Conservation (phyloP, 2,329 filamentous ascomycete species). For the Calonectria leucothoes region DNA sequence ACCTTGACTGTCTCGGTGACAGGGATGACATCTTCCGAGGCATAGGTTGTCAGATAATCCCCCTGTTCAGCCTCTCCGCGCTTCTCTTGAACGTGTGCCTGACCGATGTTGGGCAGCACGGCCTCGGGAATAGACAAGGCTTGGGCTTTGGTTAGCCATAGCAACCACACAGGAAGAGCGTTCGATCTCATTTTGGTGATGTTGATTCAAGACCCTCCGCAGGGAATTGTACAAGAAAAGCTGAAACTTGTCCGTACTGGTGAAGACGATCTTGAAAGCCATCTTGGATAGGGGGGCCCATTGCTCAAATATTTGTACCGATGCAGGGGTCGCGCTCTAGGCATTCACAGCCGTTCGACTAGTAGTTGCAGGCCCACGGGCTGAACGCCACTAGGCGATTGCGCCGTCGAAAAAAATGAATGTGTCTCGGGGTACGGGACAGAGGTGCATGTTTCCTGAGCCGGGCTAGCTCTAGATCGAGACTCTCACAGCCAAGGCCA, state of each 20-base stretch:
- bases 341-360: slow-evolving; percentile 28
- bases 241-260: slow-evolving; percentile 19
- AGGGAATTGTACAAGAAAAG: slow-evolving; percentile 19
- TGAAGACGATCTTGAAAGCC: slow-evolving; percentile 19
- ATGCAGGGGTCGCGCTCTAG: slow-evolving; percentile 23
- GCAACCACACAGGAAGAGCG: slow-evolving; percentile 39
- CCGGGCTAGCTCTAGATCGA: slow-evolving; percentile 22
- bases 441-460: slow-evolving; percentile 17
- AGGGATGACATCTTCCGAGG: slow-evolving; percentile 42
- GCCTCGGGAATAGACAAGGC: slow-evolving; percentile 32
- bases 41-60: slow-evolving; percentile 40
- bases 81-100: slow-evolving; percentile 31
- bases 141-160: slow-evolving; percentile 42
- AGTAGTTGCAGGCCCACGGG: slow-evolving; percentile 37
- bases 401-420: slow-evolving; percentile 36
- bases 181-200: slow-evolving; percentile 38
- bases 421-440: slow-evolving; percentile 32
- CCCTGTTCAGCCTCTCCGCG: slow-evolving; percentile 33
- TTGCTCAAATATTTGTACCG: slow-evolving; percentile 30
- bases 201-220: slow-evolving; percentile 8
- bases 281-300: slow-evolving; percentile 26
- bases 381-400: slow-evolving; percentile 30
- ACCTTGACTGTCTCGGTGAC: slow-evolving; percentile 40
- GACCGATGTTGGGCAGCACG: slow-evolving; percentile 11
- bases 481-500: slow-evolving; percentile 19